These are phyloP conservation scores for Pseudopyricularia cyperi DNA, from an alignment of 2,329 filamentous ascomycete species.

Conservation along the genomic window DNA sequence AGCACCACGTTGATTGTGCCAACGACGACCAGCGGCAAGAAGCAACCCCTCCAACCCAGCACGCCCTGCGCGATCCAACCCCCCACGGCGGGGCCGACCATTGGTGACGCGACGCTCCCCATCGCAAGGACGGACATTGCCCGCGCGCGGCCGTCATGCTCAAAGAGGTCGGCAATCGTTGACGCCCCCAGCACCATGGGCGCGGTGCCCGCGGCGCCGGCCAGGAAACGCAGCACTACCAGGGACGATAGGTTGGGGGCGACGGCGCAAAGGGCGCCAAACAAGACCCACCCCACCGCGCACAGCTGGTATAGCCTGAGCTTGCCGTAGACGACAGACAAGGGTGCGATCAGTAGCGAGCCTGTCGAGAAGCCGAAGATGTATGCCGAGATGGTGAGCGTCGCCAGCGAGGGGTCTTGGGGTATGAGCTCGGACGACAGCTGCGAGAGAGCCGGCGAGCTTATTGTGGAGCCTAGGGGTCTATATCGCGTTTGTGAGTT, in stretches of 20 bases:
- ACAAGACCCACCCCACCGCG: not conserved
- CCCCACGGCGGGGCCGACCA: conserved; percentile 31
- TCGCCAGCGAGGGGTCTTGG: not conserved
- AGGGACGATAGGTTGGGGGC: conserved; percentile 14
- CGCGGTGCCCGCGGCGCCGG: conserved; percentile 48
- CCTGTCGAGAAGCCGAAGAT: not conserved
- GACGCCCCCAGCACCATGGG: conserved; percentile 54
- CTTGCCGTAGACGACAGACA: not conserved
- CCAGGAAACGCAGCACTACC: conserved; percentile 46
- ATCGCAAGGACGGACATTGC: conserved; percentile 39
- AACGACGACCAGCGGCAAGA: conserved; percentile 31
- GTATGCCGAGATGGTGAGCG: not conserved
- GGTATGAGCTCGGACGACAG: not conserved
- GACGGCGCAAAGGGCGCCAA: not conserved
- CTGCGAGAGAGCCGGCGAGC: not conserved
- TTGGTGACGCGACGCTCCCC: conserved; percentile 31
- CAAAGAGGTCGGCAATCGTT: conserved; percentile 53
- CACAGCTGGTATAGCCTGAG: not conserved
- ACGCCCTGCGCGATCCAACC: conserved; percentile 24
- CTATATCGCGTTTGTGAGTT: not conserved
- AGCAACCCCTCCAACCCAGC: conserved; percentile 35
- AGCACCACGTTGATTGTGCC: conserved; percentile 18
- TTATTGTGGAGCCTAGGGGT: not conserved
- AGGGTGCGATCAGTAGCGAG: not conserved
- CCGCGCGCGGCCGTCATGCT: conserved; percentile 37